phyloP scores from a whole-genome alignment of 371 early-diverging fungal genomes.

The Dentiscutata heterogama region DNA sequence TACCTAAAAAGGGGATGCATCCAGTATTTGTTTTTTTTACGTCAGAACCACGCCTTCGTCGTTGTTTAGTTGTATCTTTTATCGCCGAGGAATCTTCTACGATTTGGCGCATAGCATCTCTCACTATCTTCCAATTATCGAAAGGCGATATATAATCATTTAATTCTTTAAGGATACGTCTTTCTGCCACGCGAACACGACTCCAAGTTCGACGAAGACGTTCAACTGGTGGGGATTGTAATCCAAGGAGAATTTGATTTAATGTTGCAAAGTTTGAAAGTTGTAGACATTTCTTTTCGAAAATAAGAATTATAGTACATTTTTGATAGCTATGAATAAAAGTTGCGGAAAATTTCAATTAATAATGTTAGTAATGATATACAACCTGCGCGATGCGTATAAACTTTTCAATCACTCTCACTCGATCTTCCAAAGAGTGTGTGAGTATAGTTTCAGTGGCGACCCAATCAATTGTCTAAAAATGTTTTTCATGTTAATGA shows the following conservation, averaged over 20 bases:
- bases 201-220: conserved; percentile 72
- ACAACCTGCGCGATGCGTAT: conserved; percentile 77
- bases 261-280: conserved; percentile 74
- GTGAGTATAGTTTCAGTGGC: neutral
- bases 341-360: neutral
- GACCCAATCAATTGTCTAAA: neutral
- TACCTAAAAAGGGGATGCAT: conserved; percentile 58
- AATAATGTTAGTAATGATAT: neutral
- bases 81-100: conserved; percentile 53
- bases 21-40: neutral
- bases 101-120: conserved; percentile 69
- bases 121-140: conserved; percentile 73
- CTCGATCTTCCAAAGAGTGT: conserved; percentile 61
- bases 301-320: neutral
- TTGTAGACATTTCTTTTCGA: conserved; percentile 65
- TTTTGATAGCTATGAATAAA: neutral
- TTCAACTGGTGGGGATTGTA: conserved; percentile 70
- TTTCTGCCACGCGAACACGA: conserved; percentile 60
- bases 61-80: conserved; percentile 16
- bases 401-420: conserved; percentile 74
- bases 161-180: conserved; percentile 65
- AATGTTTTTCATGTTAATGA: conserved; percentile 1
- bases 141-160: conserved; percentile 68
- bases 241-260: conserved; percentile 69
- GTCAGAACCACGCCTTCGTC: neutral